Evolutionary conservation across 257 asterid species (phyloP).

Genomic region (Cynanchum wilfordii): DNA sequence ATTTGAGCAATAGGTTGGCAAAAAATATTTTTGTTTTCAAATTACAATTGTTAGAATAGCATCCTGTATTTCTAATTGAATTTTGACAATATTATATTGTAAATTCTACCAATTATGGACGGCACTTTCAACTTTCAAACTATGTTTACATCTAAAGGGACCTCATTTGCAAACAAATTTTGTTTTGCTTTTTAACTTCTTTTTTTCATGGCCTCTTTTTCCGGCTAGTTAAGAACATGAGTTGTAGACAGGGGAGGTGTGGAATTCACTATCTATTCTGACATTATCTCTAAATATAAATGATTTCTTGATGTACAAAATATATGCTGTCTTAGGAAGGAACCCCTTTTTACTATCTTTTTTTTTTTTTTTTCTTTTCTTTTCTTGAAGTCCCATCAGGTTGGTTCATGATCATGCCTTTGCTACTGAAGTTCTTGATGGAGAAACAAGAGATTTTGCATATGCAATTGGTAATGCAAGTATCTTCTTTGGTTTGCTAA

Average conservation of each 20-base stretch:
- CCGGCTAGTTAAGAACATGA: neutral
- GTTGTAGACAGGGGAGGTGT: neutral
- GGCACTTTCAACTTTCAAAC: too few relatives aligned
- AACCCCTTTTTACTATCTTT: neutral
- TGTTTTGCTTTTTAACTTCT: too few relatives aligned
- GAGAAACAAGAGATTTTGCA: constrained; percentile 77
- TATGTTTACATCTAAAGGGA: too few relatives aligned
- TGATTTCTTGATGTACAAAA: constrained; percentile 31
- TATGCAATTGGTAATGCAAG: constrained; percentile 80
- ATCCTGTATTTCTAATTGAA: too few relatives aligned
- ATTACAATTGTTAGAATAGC: too few relatives aligned
- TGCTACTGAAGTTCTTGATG: constrained; percentile 38
- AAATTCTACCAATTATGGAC: too few relatives aligned
- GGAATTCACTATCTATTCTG: constrained; percentile 14
- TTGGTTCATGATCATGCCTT: constrained; percentile 39
- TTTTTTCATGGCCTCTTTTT: too few relatives aligned
- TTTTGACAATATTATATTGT: too few relatives aligned
- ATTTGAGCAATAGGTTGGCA: too few relatives aligned
- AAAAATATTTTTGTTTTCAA: too few relatives aligned
- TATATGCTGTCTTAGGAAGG: constrained; percentile 8
- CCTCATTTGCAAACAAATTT: too few relatives aligned
- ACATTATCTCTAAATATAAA: constrained; percentile 18
- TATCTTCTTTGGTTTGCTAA: constrained; percentile 79
- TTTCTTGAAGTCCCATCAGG: constrained; percentile 12
- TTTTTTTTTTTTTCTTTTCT: too few relatives aligned